These are phyloP conservation scores for Mycena sp. DNA, from an alignment of 1,284 basidiomycete species.

Conservation along the genomic window DNA sequence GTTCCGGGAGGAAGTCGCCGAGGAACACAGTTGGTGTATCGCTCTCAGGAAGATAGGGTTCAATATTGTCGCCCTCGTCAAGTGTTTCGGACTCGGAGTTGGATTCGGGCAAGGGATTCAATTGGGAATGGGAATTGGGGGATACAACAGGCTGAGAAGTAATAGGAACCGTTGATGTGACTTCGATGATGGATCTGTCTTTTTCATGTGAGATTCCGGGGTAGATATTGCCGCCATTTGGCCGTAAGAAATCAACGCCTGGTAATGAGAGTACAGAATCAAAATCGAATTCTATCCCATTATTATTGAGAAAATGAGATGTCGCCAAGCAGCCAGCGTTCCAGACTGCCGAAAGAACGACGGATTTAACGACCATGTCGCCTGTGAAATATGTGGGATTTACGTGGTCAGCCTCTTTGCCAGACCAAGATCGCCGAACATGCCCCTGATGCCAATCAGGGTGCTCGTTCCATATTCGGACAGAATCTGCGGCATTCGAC, in stretches of 20 bases:
- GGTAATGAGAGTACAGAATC: background rate
- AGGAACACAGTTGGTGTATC: background rate
- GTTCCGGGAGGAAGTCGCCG: slow-evolving; percentile 1
- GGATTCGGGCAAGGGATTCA: no score
- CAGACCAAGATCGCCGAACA: slow-evolving; percentile 8
- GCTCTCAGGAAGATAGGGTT: background rate
- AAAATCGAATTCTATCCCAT: slow-evolving; percentile 14
- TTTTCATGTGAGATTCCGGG: slow-evolving; percentile 1
- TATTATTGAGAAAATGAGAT: background rate
- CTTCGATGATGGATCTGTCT: slow-evolving; percentile 4
- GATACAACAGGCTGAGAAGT: background rate
- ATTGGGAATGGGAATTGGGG: background rate
- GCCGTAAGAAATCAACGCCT: slow-evolving; percentile 1
- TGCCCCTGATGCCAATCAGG: slow-evolving; percentile 17
- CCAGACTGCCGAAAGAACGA: background rate
- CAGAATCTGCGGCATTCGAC: slow-evolving; percentile 7
- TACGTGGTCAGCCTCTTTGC: slow-evolving; percentile 14
- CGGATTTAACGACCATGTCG: background rate
- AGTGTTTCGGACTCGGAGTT: no score
- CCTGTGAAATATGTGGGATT: slow-evolving; percentile 7
- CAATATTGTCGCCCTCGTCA: background rate
- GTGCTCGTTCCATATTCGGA: background rate
- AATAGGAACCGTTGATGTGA: background rate
- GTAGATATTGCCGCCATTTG: background rate
- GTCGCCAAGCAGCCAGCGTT: background rate